phyloP scores from a whole-genome alignment of 2,329 filamentous ascomycete genomes.

The Curvularia sp. region DNA sequence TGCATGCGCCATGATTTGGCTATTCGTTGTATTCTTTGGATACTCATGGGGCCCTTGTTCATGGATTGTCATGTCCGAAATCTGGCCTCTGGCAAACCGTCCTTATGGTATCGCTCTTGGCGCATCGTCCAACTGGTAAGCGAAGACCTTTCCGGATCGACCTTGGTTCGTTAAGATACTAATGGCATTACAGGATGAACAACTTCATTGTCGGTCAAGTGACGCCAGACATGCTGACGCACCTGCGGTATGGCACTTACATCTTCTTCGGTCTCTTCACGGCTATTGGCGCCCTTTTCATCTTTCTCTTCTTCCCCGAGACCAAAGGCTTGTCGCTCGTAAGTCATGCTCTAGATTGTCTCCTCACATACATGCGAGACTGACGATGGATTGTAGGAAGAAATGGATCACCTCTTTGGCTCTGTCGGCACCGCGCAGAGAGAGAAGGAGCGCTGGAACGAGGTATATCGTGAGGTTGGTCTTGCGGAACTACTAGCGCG shows the following conservation, averaged over 20 bases:
- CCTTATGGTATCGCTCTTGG: constrained; percentile 75
- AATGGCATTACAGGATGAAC: constrained; percentile 48
- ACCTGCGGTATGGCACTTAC: constrained; percentile 74
- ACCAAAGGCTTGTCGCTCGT: constrained; percentile 59
- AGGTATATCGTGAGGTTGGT: constrained; percentile 75
- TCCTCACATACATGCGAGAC: constrained; percentile 53
- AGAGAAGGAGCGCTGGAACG: constrained; percentile 73
- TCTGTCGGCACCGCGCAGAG: constrained; percentile 69
- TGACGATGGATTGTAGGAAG: constrained; percentile 53
- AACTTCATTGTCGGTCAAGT: constrained; percentile 71
- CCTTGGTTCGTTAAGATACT: background rate
- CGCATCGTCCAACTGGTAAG: constrained; percentile 56
- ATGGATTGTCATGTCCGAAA: constrained; percentile 77
- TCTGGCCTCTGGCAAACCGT: constrained; percentile 72
- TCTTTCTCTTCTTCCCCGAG: constrained; percentile 62
- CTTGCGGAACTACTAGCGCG: constrained; percentile 53
- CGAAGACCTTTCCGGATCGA: no score
- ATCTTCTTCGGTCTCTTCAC: constrained; percentile 74
- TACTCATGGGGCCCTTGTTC: constrained; percentile 78
- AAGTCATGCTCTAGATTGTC: constrained; percentile 49
- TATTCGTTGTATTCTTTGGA: constrained; percentile 77
- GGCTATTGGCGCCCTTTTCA: constrained; percentile 65
- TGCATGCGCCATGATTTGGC: constrained; percentile 73
- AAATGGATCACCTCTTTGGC: constrained; percentile 73
- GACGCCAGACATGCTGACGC: constrained; percentile 70